A percentile compares a stretch with the other conserved stretches of the same genome.
Evolutionary conservation across 768 basidiomycete genomes (phyloP).

Genomic region (Lactarius tabidus): DNA sequence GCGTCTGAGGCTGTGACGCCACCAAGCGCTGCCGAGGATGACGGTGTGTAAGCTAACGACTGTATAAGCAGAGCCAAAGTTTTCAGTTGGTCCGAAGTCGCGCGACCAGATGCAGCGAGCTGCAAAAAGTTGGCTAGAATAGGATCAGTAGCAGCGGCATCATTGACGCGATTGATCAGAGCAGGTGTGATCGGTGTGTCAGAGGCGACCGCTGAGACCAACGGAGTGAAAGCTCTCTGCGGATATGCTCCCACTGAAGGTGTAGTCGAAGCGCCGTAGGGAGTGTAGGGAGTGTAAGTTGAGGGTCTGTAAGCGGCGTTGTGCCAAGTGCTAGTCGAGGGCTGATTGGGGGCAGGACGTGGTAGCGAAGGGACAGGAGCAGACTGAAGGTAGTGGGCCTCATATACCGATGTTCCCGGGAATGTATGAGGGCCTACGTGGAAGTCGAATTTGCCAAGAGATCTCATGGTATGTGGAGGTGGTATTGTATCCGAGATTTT

Average conservation of each 20-base stretch:
- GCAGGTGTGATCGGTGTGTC: constrained; percentile 50
- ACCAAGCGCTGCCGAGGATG: neutral
- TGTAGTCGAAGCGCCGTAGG: neutral
- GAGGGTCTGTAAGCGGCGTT: constrained; percentile 18
- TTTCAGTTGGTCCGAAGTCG: constrained; percentile 60
- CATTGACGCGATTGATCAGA: constrained; percentile 60
- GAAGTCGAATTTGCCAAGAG: constrained; percentile 63
- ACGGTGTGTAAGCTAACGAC: constrained; percentile 44
- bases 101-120: constrained; percentile 56
- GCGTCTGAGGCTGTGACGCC: constrained; percentile 8
- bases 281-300: constrained; percentile 10
- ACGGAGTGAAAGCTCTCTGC: constrained; percentile 36
- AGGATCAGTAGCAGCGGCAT: constrained; percentile 62
- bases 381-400: constrained; percentile 60
- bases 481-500: constrained; percentile 51
- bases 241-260: constrained; percentile 2
- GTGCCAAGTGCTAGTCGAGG: constrained; percentile 27
- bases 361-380: constrained; percentile 26
- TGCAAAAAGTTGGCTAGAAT: constrained; percentile 64
- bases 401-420: constrained; percentile 61
- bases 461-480: constrained; percentile 63
- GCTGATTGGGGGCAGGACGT: constrained; percentile 28
- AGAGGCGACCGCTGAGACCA: constrained; percentile 44
- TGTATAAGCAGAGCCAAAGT: constrained; percentile 71
- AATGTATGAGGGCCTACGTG: constrained; percentile 76